Conservation (phyloP, 2,329 filamentous ascomycete species). For the Epichloe sylvatica region DNA sequence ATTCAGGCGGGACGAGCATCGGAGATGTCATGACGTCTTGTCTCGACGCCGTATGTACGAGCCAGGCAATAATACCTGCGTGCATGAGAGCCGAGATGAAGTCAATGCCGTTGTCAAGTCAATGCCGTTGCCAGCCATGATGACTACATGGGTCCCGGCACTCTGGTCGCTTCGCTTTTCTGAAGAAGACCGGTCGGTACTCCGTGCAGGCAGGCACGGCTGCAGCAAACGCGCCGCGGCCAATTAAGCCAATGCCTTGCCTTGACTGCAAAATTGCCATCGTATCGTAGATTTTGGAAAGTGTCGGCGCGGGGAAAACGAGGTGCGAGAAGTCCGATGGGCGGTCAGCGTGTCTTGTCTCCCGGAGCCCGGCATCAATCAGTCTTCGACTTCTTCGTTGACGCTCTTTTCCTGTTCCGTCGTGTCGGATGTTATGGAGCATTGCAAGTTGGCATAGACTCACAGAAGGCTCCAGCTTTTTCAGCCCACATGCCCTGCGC, state of each 20-base stretch:
- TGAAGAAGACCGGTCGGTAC: too few species aligned
- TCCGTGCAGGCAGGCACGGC: too few species aligned
- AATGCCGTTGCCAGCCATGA: background rate
- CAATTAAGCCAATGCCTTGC: background rate
- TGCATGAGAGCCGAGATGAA: background rate
- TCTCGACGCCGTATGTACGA: too few species aligned
- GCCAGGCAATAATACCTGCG: too few species aligned
- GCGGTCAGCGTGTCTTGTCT: background rate
- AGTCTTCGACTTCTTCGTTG: background rate
- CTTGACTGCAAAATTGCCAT: background rate
- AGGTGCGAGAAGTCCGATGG: background rate
- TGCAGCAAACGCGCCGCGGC: background rate
- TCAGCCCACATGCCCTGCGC: background rate
- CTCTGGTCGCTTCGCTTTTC: too few species aligned
- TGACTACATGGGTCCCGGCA: too few species aligned
- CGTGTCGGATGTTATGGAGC: background rate
- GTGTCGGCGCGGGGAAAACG: background rate
- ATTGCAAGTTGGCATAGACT: background rate
- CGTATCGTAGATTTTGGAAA: background rate
- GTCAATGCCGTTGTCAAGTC: background rate
- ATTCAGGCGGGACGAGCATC: background rate
- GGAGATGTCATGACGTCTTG: too few species aligned
- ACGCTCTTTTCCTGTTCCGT: background rate
- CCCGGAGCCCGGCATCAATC: background rate
- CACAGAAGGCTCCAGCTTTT: background rate